Conservation (phyloP, 768 basidiomycete genomes). For the Lentinus brumalis region DNA sequence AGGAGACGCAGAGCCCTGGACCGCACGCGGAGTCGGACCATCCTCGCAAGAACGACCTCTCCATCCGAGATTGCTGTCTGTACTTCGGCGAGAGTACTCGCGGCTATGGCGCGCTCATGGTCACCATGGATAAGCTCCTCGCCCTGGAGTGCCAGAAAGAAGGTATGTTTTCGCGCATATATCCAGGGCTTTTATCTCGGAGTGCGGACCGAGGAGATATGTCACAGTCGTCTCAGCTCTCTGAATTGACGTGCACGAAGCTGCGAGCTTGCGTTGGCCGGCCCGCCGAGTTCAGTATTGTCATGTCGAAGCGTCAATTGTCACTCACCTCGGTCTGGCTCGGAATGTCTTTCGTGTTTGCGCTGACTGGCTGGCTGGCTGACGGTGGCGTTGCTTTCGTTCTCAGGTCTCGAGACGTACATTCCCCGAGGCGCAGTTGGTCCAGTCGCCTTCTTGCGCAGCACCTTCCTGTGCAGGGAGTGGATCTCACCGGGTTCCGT, state of each 20-base stretch:
- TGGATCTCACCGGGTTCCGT: slow-evolving; percentile 11
- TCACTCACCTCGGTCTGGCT: neutral
- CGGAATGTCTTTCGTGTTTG: neutral
- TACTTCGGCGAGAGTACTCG: slow-evolving; percentile 49
- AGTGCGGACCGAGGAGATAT: too few species aligned
- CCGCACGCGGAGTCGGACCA: slow-evolving; percentile 11
- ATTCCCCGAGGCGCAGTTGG: slow-evolving; percentile 25
- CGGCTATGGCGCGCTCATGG: slow-evolving; percentile 53
- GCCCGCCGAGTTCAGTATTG: too few species aligned
- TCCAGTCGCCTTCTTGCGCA: slow-evolving; percentile 54
- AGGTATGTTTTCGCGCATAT: slow-evolving; percentile 35
- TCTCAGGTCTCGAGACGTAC: slow-evolving; percentile 12
- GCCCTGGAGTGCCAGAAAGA: slow-evolving; percentile 52
- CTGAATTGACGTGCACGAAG: too few species aligned
- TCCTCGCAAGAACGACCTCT: slow-evolving; percentile 56
- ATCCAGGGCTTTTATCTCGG: neutral
- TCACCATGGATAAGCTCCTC: slow-evolving; percentile 72
- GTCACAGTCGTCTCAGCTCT: too few species aligned
- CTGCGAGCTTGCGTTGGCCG: too few species aligned
- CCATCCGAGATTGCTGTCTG: slow-evolving; percentile 76
- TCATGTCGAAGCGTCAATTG: too few species aligned
- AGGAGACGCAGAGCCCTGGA: slow-evolving; percentile 24
- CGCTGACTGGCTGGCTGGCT: neutral
- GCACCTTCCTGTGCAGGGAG: slow-evolving; percentile 3
- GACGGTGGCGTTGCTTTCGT: neutral